Conservation (phyloP, 805 yeast species). For the Kodamaea sagamina region DNA sequence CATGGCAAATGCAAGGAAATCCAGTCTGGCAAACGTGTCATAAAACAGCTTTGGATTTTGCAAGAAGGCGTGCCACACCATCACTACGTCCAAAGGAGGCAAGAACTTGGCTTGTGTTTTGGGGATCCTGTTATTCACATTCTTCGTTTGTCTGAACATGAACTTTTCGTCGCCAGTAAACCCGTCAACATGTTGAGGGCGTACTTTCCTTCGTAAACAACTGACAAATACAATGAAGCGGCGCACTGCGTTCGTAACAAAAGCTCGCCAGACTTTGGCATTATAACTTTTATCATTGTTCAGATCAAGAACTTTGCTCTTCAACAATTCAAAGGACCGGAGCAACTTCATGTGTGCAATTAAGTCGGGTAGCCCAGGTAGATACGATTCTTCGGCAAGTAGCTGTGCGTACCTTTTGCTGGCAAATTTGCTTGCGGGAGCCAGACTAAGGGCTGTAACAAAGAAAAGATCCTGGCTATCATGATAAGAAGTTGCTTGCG, state of each 20-base stretch:
- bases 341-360: slow-evolving; percentile 26
- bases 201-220: slow-evolving; percentile 13
- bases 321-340: slow-evolving; percentile 22
- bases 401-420: not conserved
- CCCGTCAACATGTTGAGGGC: not conserved
- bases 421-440: not conserved
- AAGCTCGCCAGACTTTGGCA: slow-evolving; percentile 24
- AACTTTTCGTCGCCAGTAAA: not conserved
- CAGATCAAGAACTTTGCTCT: slow-evolving; percentile 13
- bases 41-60: slow-evolving; percentile 21
- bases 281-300: slow-evolving; percentile 2
- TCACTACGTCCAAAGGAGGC: slow-evolving; percentile 26
- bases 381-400: not conserved
- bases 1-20: slow-evolving; percentile 18
- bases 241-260: slow-evolving; percentile 24
- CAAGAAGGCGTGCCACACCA: slow-evolving; percentile 28
- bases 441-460: no score
- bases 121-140: not conserved
- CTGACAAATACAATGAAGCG: slow-evolving; percentile 24
- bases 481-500: no score
- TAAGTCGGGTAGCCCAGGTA: slow-evolving; percentile 14
- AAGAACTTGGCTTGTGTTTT: slow-evolving; percentile 7
- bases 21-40: slow-evolving; percentile 19
- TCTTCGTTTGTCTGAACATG: not conserved
- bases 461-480: no score